Percentiles rank a stretch among this genome's conserved stretches.
phyloP scores from a whole-genome alignment of 805 yeast genomes.

The Starmerella vitae region DNA sequence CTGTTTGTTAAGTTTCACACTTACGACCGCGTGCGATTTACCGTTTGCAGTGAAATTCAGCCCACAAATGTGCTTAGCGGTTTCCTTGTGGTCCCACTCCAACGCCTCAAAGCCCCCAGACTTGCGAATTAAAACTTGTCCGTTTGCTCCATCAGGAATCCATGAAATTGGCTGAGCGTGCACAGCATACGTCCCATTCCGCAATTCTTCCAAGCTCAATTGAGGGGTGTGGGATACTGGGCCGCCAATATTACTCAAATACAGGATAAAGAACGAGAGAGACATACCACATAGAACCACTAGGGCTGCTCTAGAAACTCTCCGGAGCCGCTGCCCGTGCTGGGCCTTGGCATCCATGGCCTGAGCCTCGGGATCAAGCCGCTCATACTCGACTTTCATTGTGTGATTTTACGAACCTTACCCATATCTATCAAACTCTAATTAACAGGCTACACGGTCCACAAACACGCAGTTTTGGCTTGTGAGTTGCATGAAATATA shows the following conservation, averaged over 20 bases:
- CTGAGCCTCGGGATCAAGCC: too few relatives aligned
- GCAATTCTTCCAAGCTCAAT: slow-evolving; percentile 15
- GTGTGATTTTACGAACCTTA: too few relatives aligned
- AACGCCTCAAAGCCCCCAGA: slow-evolving; percentile 27
- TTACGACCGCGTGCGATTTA: slow-evolving; percentile 29
- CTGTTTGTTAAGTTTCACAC: slow-evolving; percentile 34
- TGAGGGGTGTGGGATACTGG: slow-evolving; percentile 2
- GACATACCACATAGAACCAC: neutral
- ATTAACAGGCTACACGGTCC: too few relatives aligned
- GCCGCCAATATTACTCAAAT: neutral
- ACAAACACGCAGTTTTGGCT: too few relatives aligned
- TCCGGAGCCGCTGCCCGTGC: slow-evolving; percentile 1
- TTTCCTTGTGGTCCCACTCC: slow-evolving; percentile 29
- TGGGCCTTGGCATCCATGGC: too few relatives aligned
- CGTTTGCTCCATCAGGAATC: slow-evolving; percentile 17
- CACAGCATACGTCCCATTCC: slow-evolving; percentile 15
- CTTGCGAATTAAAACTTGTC: slow-evolving; percentile 12
- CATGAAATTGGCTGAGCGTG: slow-evolving; percentile 10
- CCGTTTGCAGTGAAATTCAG: slow-evolving; percentile 24
- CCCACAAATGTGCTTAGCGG: slow-evolving; percentile 7
- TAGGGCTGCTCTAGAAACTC: neutral
- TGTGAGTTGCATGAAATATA: too few relatives aligned
- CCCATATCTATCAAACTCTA: too few relatives aligned
- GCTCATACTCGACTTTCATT: too few relatives aligned
- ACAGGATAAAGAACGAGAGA: neutral